Evolutionary conservation across 495 filamentous ascomycete genomes (phyloP).

Genomic region (Penicillium ucsense): DNA sequence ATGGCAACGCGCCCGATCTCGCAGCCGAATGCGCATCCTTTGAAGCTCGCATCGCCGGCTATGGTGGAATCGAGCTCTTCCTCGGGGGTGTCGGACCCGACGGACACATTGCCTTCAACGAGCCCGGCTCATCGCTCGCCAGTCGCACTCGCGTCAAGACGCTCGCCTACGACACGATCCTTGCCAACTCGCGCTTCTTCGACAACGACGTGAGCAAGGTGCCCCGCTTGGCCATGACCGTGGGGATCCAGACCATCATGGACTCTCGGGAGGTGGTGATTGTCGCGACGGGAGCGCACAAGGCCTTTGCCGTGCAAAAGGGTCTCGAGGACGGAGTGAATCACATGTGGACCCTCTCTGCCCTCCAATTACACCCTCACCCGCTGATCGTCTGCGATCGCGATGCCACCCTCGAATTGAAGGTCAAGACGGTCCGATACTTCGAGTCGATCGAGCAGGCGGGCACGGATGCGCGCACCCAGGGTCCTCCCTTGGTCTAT

Average conservation of each 20-base stretch:
- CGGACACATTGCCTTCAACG: slow-evolving; percentile 85
- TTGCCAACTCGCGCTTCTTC: slow-evolving; percentile 81
- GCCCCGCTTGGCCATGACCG: slow-evolving; percentile 74
- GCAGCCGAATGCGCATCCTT: slow-evolving; percentile 70
- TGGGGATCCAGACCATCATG: slow-evolving; percentile 79
- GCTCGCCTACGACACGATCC: slow-evolving; percentile 74
- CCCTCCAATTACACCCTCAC: slow-evolving; percentile 69
- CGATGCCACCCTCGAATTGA: slow-evolving; percentile 72
- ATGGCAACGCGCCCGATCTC: slow-evolving; percentile 68
- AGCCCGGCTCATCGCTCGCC: slow-evolving; percentile 71
- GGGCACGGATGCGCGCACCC: slow-evolving; percentile 43
- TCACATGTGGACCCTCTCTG: slow-evolving; percentile 84
- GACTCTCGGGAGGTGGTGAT: slow-evolving; percentile 76
- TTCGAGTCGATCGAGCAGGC: slow-evolving; percentile 55
- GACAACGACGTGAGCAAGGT: slow-evolving; percentile 60
- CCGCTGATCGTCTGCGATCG: slow-evolving; percentile 77
- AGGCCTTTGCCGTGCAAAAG: slow-evolving; percentile 69
- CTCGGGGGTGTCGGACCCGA: slow-evolving; percentile 78
- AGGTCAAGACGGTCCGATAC: slow-evolving; percentile 76
- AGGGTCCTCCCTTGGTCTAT: slow-evolving; percentile 45
- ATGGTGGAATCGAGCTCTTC: slow-evolving; percentile 77
- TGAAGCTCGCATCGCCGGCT: slow-evolving; percentile 65
- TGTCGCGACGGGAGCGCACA: slow-evolving; percentile 71
- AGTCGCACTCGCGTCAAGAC: slow-evolving; percentile 80
- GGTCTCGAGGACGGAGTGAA: slow-evolving; percentile 77